Base-by-base conservation (phyloP, 768 basidiomycete species). In the Suillus paluster region DNA sequence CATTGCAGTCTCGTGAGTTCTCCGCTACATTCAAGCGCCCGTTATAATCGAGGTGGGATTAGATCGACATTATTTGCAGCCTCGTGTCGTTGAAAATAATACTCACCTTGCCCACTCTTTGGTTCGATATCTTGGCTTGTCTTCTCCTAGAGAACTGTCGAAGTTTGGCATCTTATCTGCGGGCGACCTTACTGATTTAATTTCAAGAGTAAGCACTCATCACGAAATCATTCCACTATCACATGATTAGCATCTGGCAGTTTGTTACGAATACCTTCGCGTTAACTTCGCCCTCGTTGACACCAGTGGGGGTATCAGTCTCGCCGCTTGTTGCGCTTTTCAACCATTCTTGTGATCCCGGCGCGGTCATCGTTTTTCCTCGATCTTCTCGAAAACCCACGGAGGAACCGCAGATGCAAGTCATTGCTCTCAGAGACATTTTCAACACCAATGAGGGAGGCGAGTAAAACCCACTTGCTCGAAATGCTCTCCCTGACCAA, bases 211-310 rank as follows among this genome's bases (percentile, higher is more conserved):
- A 67, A 44, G 84, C 74, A 39, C 6, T 42, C 34, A 5, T 50
- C 27, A 50, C 3, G 3, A 7, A 39, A 38, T 57, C 21, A 14
- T 56, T 45, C 25, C 30, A 10, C 25, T 15, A 42, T 10, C 27
- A 11, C 11, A 41, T 9, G 39, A 23, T 50, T 58, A 34, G 4
- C 21, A 14, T 23, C 36, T 9, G 41, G 30, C 57, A 99, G 95
- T 95, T 98, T 71, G 85, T 87, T 11, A 92, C 93, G 8, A 99
- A 99, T 72, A 90, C 97, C 0, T 92, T 98, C 70, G 90, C 95
- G 0, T 77, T 97, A 11, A 89, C 94, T 1, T 84, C 89, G 0
- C 87, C 91, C 0, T 83, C 91, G 5, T 79, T 99, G 17, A 83
- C 86, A 2, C 90, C 95, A 0, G 80, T 98, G 39, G 97, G 97